Base-by-base conservation (phyloP, 257 asterid genomes). In the Capsicum baccatum region DNA sequence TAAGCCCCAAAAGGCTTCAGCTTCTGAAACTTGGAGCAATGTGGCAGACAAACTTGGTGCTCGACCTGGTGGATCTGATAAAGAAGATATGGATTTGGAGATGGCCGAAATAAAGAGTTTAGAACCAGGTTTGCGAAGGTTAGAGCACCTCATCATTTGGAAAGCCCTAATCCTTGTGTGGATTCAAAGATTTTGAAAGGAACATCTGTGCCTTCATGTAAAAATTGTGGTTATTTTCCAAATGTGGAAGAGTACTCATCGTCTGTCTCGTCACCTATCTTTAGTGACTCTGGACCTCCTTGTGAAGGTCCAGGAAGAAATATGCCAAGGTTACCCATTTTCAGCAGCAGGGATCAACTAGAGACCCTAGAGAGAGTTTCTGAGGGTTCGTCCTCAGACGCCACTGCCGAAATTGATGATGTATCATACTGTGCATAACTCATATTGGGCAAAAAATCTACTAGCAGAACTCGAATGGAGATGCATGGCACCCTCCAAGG, bases 71-170 rank as follows among this genome's bases (percentile, higher is more conserved):
- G 56, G 70, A 54, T 64, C 78, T 50, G 84, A 59, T 76, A 80
- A 83, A 86, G 92, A 85, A 66, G 93, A 85, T 42, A 71, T 76
- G 83, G 80, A 52, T 87, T 83, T 83, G 74, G 96, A 87, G 80
- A 89, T 89, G 79, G 90, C 87, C 37, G 92, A 88, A 83, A 47
- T 68, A 66, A 91, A 92, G 88, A 90, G 89, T 67, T 87, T 95
- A 90, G 99, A 96, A 84, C 98, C 99, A 58, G 97, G 97, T 67
- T 74, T 95, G 91, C 97, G 89, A 83, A 89, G 85, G 9, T 87
- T 87, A 87, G 92, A 88, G 86, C 87, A 21, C 66, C 85, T 21
- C 87, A 83, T 85, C 87, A 83, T 84, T 39, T 78, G 52, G 85
- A 84, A 71, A 87, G 81, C 83, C 60, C 85, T 14, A 84, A 52